Evolutionary conservation across 1,284 basidiomycete species (phyloP).

Genomic region (Cutaneotrichosporon dermatis): DNA sequence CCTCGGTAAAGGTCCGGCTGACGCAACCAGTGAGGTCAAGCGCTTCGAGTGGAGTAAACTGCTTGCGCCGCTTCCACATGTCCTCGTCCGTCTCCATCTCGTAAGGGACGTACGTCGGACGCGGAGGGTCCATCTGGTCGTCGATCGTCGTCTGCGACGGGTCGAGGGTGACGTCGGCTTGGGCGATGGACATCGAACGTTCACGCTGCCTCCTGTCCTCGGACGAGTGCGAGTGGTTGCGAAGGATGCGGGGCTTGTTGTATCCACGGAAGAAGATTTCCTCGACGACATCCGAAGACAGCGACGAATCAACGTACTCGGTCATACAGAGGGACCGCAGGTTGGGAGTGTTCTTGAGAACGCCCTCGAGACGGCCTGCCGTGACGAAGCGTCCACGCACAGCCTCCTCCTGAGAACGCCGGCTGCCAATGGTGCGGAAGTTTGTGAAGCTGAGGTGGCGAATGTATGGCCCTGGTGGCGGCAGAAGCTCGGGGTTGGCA

Average conservation of each 20-base stretch:
- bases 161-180: constrained; percentile 6
- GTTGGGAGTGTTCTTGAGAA: constrained; percentile 84
- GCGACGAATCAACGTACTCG: constrained; percentile 90
- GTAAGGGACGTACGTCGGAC: constrained; percentile 44
- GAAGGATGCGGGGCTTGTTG: constrained; percentile 30
- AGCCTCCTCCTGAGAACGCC: constrained; percentile 84
- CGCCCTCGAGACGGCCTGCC: constrained; percentile 71
- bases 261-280: constrained; percentile 79
- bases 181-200: constrained; percentile 46
- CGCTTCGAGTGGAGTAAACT: constrained; percentile 66
- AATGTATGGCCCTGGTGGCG: constrained; percentile 45
- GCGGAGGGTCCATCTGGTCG: constrained; percentile 27
- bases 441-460: constrained; percentile 83
- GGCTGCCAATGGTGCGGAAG: constrained; percentile 90
- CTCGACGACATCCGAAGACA: constrained; percentile 72
- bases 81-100: constrained; percentile 55
- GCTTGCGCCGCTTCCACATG: constrained; percentile 58
- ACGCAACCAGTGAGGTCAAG: constrained; percentile 93
- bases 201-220: constrained; percentile 14
- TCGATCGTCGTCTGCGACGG: constrained; percentile 16
- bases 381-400: constrained; percentile 89
- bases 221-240: constrained; percentile 15
- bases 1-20: constrained; percentile 77
- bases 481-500: constrained; percentile 40
- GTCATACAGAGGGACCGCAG: constrained; percentile 80